phyloP scores from a whole-genome alignment of 352 stramenopile genomes.

The Globisporangium iwayamae region DNA sequence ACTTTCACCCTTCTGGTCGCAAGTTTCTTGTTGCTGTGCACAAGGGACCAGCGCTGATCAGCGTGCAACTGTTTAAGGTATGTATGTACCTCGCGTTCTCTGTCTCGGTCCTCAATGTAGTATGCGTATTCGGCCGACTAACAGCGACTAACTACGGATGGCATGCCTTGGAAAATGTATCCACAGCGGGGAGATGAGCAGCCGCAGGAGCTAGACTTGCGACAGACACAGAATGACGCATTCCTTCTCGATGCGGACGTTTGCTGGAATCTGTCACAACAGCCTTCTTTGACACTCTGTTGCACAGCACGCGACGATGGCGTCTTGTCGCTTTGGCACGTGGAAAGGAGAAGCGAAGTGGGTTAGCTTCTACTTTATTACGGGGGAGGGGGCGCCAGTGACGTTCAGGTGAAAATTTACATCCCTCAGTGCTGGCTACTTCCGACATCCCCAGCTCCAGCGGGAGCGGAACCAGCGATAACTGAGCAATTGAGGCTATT shows the following conservation, averaged over 20 bases:
- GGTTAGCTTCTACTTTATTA: too few relatives aligned
- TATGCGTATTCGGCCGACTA: not conserved
- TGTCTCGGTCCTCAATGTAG: not conserved
- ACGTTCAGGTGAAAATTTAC: too few relatives aligned
- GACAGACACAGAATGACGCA: not conserved
- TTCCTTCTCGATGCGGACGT: not conserved
- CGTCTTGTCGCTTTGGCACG: conserved; percentile 2
- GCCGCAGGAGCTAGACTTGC: not conserved
- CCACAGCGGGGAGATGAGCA: conserved; percentile 3
- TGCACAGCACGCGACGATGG: not conserved
- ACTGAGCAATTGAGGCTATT: too few relatives aligned
- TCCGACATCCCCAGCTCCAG: too few relatives aligned
- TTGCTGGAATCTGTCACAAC: not conserved
- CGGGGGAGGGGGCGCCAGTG: too few relatives aligned
- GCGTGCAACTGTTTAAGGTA: conserved; percentile 14
- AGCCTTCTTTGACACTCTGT: not conserved
- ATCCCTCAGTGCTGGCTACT: too few relatives aligned
- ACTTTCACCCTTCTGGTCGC: conserved; percentile 5
- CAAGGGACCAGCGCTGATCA: not conserved
- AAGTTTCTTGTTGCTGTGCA: conserved; percentile 7
- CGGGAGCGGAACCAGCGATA: too few relatives aligned
- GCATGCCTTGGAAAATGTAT: too few relatives aligned
- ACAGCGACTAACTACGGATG: not conserved
- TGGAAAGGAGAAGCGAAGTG: not conserved
- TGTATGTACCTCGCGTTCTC: not conserved